Conservation (phyloP, 805 yeast species). For the Ogataea nakhonphanomensis region DNA sequence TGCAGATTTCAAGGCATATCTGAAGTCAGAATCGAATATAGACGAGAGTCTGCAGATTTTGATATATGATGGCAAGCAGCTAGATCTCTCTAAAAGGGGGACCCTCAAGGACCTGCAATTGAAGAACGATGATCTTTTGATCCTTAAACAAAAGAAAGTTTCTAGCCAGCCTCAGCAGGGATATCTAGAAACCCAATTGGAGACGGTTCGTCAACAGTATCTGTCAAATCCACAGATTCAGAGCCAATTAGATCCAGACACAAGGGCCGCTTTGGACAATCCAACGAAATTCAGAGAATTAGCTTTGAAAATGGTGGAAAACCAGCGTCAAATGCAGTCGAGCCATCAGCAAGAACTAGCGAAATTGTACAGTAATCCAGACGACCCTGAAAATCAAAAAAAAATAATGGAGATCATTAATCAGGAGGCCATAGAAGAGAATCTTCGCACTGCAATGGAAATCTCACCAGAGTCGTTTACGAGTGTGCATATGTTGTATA, state of each 20-base stretch:
- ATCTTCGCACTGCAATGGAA: slow-evolving; percentile 75
- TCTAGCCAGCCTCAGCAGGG: slow-evolving; percentile 19
- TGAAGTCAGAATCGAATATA: slow-evolving; percentile 66
- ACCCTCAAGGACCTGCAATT: slow-evolving; percentile 48
- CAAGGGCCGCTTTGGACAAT: slow-evolving; percentile 18
- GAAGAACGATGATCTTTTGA: slow-evolving; percentile 56
- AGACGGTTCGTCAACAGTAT: slow-evolving; percentile 47
- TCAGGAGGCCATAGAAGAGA: slow-evolving; percentile 74
- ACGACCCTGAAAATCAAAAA: slow-evolving; percentile 64
- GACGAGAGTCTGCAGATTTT: slow-evolving; percentile 46
- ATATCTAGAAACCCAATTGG: slow-evolving; percentile 36
- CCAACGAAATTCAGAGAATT: slow-evolving; percentile 30
- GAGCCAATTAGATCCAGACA: slow-evolving; percentile 26
- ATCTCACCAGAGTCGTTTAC: slow-evolving; percentile 89
- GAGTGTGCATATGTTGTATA: slow-evolving; percentile 77
- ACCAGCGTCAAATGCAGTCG: slow-evolving; percentile 10
- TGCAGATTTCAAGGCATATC: slow-evolving; percentile 66
- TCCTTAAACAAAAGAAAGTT: slow-evolving; percentile 32
- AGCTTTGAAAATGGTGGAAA: slow-evolving; percentile 34
- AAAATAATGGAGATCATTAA: slow-evolving; percentile 64
- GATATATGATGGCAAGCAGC: slow-evolving; percentile 41
- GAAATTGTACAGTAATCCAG: slow-evolving; percentile 59
- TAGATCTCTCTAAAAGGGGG: slow-evolving; percentile 31
- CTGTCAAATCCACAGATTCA: slow-evolving; percentile 37
- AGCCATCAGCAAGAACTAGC: slow-evolving; percentile 39